Evolutionary conservation across 768 basidiomycete species (phyloP).

Genomic region (Cystobasidium tubakii): DNA sequence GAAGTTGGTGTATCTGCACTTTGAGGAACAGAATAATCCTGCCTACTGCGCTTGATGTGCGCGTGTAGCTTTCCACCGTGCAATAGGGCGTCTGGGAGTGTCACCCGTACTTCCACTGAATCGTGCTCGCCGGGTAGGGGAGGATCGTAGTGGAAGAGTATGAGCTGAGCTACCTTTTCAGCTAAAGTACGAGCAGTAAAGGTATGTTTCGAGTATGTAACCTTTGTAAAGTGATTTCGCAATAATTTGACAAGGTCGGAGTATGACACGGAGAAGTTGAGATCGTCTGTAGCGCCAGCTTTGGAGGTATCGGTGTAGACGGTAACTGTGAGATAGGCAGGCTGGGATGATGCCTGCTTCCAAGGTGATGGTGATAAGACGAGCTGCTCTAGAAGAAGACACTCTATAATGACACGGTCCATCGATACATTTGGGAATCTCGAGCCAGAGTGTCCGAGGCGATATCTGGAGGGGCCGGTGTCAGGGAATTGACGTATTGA

Average conservation of each 20-base stretch:
- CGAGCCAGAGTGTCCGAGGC: background rate
- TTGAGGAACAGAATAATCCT: constrained; percentile 3
- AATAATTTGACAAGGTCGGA: constrained; percentile 18
- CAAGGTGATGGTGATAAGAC: constrained; percentile 22
- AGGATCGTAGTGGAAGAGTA: constrained; percentile 21
- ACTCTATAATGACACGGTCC: constrained; percentile 30
- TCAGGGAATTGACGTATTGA: too few species aligned
- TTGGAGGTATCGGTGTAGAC: constrained; percentile 22
- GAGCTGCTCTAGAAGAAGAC: constrained; percentile 18
- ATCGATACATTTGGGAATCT: background rate
- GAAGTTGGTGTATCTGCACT: background rate
- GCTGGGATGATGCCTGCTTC: constrained; percentile 13
- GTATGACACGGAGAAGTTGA: constrained; percentile 32
- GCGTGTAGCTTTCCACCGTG: constrained; percentile 27
- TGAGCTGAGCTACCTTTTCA: constrained; percentile 11
- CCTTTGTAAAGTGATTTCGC: constrained; percentile 11
- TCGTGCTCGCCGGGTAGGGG: constrained; percentile 14
- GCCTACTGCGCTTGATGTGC: background rate
- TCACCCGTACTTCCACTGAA: background rate
- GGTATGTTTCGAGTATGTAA: background rate
- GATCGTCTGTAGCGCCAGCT: constrained; percentile 35
- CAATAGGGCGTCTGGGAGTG: constrained; percentile 33
- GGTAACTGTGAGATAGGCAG: background rate
- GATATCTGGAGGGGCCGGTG: too few species aligned
- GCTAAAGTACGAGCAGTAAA: constrained; percentile 17